Conservation (phyloP, 176 grass and related monocot genomes). For the Lolium rigidum region DNA sequence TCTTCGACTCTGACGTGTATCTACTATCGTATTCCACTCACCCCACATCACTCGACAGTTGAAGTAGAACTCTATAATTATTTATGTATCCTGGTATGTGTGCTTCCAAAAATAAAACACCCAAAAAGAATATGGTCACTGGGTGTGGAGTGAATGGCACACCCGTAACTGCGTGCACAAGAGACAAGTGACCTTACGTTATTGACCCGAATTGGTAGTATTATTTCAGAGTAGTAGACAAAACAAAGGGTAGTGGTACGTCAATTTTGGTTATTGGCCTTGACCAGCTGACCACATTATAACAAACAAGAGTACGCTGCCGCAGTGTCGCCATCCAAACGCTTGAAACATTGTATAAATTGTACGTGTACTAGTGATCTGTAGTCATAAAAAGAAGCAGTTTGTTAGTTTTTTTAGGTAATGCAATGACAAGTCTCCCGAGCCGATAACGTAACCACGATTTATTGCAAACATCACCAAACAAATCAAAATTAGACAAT, state of each 20-base stretch:
- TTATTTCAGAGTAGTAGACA: neutral
- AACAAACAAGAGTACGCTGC: neutral
- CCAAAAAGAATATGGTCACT: neutral
- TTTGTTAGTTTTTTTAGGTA: too few relatives aligned
- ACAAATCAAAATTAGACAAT: too few relatives aligned
- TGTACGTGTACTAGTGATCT: neutral
- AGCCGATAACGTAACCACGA: neutral
- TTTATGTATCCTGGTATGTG: neutral
- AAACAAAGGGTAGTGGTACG: neutral
- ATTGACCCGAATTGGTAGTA: neutral
- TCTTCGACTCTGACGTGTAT: slow-evolving; percentile 18
- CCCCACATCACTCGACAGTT: neutral
- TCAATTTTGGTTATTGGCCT: neutral
- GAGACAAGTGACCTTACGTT: neutral
- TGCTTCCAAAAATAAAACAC: neutral
- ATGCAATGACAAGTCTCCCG: neutral
- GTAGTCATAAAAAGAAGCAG: neutral
- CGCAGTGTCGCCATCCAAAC: neutral
- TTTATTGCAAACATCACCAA: too few relatives aligned
- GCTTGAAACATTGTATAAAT: neutral
- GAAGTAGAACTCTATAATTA: neutral
- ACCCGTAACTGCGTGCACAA: neutral
- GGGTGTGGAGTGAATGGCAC: neutral
- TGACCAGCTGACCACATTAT: neutral
- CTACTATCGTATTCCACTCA: neutral